Percentiles rank a stretch among this genome's conserved stretches.
Conservation (phyloP, 495 filamentous ascomycete species). For the Paragyromitra xinjiangensis region DNA sequence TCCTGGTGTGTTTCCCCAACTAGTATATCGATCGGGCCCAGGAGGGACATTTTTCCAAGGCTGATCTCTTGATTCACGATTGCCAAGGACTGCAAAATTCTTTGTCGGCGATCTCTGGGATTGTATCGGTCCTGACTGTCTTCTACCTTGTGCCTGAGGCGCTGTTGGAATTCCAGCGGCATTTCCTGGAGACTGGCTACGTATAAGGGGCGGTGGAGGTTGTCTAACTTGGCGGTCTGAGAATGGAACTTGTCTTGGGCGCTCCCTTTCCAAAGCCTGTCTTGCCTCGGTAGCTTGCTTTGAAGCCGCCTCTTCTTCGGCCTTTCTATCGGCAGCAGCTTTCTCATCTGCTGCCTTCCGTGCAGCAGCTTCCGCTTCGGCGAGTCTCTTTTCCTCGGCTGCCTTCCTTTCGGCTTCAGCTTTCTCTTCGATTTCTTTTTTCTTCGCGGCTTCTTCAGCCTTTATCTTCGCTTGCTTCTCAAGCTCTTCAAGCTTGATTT, state of each 20-base stretch:
- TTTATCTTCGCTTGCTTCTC: constrained; percentile 74
- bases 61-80: constrained; percentile 51
- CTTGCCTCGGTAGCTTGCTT: constrained; percentile 33
- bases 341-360: constrained; percentile 44
- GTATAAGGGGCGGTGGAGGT: constrained; percentile 21
- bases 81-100: constrained; percentile 39
- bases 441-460: constrained; percentile 67
- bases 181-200: constrained; percentile 41
- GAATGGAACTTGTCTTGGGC: constrained; percentile 29
- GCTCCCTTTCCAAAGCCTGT: constrained; percentile 30
- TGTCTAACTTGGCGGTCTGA: constrained; percentile 36
- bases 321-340: constrained; percentile 37
- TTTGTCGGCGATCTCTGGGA: constrained; percentile 48
- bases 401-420: constrained; percentile 54
- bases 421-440: constrained; percentile 60
- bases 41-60: constrained; percentile 45
- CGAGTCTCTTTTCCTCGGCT: constrained; percentile 53
- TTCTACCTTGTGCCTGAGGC: constrained; percentile 36
- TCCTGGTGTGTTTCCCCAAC: constrained; percentile 36
- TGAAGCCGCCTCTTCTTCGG: constrained; percentile 29
- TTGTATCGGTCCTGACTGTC: constrained; percentile 38
- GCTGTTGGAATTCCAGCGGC: constrained; percentile 18
- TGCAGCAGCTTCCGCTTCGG: constrained; percentile 36
- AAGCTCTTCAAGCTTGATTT: constrained; percentile 80
- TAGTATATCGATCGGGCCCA: constrained; percentile 42